Base-by-base conservation (phyloP, 202 grass and related monocot species). In the Miscanthus sacchariflorus region DNA sequence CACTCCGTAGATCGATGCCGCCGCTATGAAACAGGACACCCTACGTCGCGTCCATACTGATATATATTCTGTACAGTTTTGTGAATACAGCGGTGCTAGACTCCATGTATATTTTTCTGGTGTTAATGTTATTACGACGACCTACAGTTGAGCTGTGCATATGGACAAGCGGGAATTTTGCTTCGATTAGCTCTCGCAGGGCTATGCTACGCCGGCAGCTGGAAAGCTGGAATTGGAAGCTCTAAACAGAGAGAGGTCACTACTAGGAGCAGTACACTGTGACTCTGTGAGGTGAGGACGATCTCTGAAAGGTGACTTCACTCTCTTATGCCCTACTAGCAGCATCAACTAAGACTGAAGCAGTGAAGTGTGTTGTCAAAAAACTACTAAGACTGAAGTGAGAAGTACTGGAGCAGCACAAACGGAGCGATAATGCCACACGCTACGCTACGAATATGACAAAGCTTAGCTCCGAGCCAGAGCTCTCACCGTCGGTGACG, bases 401-500 rank as follows among this genome's bases (percentile, higher is more conserved):
- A 30, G 61, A 65, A 25, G 36, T 38, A 38, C 36, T 38, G 5
- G 9, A 25, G 14, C 46, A 50, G 4, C 48, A 50, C 1, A 9
- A 50, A 50, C 12, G 3, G 1, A 49, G 5, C 23, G 11, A 66
- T 25, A 25, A 25, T 64, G 59, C 48, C 15, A 50, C 48, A 56
- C 52, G 17, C 19, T 25, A 21, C 4, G 19, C 38, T 39, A 39
- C 38, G 38, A 8, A 42, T 42, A 15, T 5, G 48, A 50, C 48
- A 17, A 48, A 50, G 48, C 48, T 17, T 50, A 83, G 50, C 2
- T 63, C 21, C 2, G 18, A 30, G 58, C 9, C 2, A 61, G 64
- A 25, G n/a, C 59, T 25, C 10, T 92, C 74, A 94, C 95, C 95
- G 74, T 97, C 93, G 54, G 85, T 67, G 76, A 98, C 76, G 81